Percentiles rank a stretch among this genome's conserved stretches.
Evolutionary conservation across 2,329 filamentous ascomycete genomes (phyloP).

Genomic region (Pestalotiopsis fici): DNA sequence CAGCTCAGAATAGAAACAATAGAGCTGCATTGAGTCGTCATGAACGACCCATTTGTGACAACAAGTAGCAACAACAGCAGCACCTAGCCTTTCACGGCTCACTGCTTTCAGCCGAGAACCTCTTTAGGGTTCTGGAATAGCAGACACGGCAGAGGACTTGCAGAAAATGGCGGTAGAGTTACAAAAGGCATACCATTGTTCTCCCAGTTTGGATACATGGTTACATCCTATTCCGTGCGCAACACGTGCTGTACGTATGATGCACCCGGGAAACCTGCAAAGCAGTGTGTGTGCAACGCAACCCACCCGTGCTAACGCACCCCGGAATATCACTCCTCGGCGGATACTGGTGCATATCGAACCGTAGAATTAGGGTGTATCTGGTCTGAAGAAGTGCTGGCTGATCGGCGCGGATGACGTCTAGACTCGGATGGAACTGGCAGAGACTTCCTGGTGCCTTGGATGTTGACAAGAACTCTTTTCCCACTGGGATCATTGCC

Average conservation of each 20-base stretch:
- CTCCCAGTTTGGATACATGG: conserved; percentile 1
- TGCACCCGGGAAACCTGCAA: background rate
- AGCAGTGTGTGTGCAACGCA: background rate
- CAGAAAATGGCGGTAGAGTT: background rate
- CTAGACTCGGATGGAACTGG: background rate
- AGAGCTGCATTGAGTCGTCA: background rate
- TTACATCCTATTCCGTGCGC: conserved; percentile 1
- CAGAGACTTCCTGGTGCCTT: background rate
- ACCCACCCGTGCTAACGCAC: background rate
- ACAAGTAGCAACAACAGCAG: too few relatives aligned
- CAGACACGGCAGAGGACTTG: background rate
- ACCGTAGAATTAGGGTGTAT: background rate
- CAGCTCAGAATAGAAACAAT: background rate
- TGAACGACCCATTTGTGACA: background rate
- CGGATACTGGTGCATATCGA: background rate
- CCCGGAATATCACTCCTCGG: background rate
- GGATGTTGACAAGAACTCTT: too few relatives aligned
- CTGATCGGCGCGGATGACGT: background rate
- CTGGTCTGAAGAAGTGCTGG: background rate
- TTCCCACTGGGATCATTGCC: too few relatives aligned
- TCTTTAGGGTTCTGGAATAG: background rate
- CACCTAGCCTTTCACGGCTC: background rate
- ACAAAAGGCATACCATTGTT: background rate
- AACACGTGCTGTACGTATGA: conserved; percentile 3
- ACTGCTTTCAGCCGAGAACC: background rate